phyloP scores from a whole-genome alignment of 2,329 filamentous ascomycete species.

The Ceratocystiopsis minuta region DNA sequence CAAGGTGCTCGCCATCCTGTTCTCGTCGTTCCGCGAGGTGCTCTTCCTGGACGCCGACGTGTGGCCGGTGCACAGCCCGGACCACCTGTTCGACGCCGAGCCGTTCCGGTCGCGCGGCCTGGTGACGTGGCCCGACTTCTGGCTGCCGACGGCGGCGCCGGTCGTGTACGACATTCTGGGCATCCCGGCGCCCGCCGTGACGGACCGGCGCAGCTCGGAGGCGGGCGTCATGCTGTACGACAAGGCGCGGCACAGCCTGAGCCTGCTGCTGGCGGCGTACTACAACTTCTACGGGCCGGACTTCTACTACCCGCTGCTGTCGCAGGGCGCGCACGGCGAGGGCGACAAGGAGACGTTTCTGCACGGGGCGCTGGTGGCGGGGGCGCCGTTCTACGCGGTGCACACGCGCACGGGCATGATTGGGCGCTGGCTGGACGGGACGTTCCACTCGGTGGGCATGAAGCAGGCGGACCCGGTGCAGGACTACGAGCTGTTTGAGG shows the following conservation, averaged over 20 bases:
- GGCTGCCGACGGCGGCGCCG: slow-evolving; percentile 23
- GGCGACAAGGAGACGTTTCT: slow-evolving; percentile 32
- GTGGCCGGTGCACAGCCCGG: slow-evolving; percentile 24
- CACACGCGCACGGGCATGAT: slow-evolving; percentile 15
- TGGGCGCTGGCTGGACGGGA: slow-evolving; percentile 15
- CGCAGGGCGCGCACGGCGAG: slow-evolving; percentile 23
- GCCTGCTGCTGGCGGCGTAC: slow-evolving; percentile 30
- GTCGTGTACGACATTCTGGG: slow-evolving; percentile 26
- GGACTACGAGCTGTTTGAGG: slow-evolving; percentile 10
- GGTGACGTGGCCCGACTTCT: slow-evolving; percentile 40
- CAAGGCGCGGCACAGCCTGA: slow-evolving; percentile 26
- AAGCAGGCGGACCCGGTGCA: slow-evolving; percentile 15
- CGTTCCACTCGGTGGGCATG: slow-evolving; percentile 13
- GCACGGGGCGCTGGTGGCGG: slow-evolving; percentile 24
- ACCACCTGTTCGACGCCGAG: slow-evolving; percentile 28
- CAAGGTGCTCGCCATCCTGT: slow-evolving; percentile 37
- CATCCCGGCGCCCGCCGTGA: slow-evolving; percentile 15
- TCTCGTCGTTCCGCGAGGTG: slow-evolving; percentile 39
- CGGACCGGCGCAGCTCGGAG: slow-evolving; percentile 22
- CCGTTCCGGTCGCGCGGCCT: slow-evolving; percentile 33
- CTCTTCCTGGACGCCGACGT: slow-evolving; percentile 41
- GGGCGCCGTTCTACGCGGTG: slow-evolving; percentile 22
- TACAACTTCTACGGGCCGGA: slow-evolving; percentile 36
- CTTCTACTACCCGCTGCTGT: slow-evolving; percentile 30
- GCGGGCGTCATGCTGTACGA: slow-evolving; percentile 29